Base-by-base conservation (phyloP, 2,329 filamentous ascomycete genomes). In the Nemania sp. region DNA sequence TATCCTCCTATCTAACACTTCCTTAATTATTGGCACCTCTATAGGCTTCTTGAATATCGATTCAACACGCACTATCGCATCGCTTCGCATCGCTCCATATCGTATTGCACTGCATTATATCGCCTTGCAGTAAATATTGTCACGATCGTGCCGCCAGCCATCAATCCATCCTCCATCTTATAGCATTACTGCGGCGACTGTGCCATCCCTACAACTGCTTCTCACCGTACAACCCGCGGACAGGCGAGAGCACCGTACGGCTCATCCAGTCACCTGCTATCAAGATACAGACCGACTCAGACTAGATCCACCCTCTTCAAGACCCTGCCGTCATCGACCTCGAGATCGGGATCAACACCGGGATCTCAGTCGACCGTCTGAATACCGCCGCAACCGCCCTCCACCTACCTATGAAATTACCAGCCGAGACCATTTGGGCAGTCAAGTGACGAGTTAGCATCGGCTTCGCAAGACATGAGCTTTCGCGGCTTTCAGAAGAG, bases 401-500 rank as follows among this genome's bases (percentile, higher is more conserved):
- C 29, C 5, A 39, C 37, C 17, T 39, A 45, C 13, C 9, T 51
- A 40, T 39, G 52, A n/a, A 13, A 39, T 5, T 32, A 29, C 29
- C 9, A 21, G 25, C 20, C 7, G 11, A 45, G 42, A 42, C 25
- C 21, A 42, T 29, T 47, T 51, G 17, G 15, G 34, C 35, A 57
- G 43, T 29, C 46, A 15, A 47, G 20, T 32, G 34, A 17, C 17
- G 12, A 18, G 35, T 35, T 5, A 7, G 51, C n/a, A 32, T 40
- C n/a, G 37, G 51, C 48, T 17, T 60, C 32, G 35, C 12, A 39
- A 69, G 66, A 66, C 74, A 98, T 99, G 95, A 97, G 93, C 86
- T 93, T 97, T 84, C 96, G 95, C 79, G 95, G 95, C 72, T 91
- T 99, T 73, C 88, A 90, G 76, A 98, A 97, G 83, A 90, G 90